A percentile compares a stretch with the other conserved stretches of the same genome.
phyloP scores from a whole-genome alignment of 768 basidiomycete genomes.

The Russula vinacea region DNA sequence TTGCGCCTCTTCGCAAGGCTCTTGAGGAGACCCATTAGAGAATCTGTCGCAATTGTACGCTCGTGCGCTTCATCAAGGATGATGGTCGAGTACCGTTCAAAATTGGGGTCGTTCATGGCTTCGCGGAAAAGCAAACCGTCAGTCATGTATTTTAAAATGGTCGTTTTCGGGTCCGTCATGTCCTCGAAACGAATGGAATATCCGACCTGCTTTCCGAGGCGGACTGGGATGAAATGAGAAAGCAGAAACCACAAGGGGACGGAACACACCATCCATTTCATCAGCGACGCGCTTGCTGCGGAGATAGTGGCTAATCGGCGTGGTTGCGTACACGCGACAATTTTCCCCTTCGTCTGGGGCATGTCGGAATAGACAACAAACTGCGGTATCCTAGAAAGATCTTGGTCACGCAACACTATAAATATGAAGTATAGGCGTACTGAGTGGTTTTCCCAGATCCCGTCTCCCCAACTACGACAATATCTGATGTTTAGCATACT shows the following conservation, averaged over 20 bases:
- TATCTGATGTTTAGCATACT: constrained; percentile 82
- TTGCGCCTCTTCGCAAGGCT: constrained; percentile 69
- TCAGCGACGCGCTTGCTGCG: constrained; percentile 98
- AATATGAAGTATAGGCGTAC: constrained; percentile 43
- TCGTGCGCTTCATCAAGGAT: constrained; percentile 99
- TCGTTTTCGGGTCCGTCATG: constrained; percentile 83
- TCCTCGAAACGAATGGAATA: constrained; percentile 99
- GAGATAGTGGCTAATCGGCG: constrained; percentile 96
- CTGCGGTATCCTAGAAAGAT: constrained; percentile 79
- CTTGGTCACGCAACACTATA: neutral
- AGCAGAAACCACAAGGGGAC: neutral
- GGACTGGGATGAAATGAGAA: constrained; percentile 48
- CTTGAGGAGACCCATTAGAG: constrained; percentile 96
- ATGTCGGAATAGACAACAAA: constrained; percentile 93
- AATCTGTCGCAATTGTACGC: constrained; percentile 94
- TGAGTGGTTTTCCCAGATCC: constrained; percentile 96
- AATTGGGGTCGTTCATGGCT: constrained; percentile 91
- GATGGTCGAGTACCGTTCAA: constrained; percentile 91
- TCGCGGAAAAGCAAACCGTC: constrained; percentile 99
- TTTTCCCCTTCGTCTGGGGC: constrained; percentile 82
- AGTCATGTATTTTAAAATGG: constrained; percentile 99
- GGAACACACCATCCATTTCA: constrained; percentile 89
- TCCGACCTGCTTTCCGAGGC: constrained; percentile 91
- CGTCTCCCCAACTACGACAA: constrained; percentile 90
- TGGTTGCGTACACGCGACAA: constrained; percentile 96